phyloP scores from a whole-genome alignment of 108 stramenopile species.

The Craspedostauros australis region DNA sequence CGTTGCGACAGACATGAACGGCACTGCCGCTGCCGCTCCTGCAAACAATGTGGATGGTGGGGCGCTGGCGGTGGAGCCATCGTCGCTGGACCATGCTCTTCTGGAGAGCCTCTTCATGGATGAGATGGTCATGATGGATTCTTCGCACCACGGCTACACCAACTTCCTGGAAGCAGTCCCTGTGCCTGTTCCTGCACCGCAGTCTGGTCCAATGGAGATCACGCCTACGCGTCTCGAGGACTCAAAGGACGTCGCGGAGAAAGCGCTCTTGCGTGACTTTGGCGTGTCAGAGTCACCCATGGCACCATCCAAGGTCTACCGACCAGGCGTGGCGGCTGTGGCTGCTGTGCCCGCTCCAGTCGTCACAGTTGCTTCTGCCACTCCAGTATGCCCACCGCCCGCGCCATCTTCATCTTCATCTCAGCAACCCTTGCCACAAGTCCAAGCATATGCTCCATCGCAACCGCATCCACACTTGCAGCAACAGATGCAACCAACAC shows the following conservation, averaged over 20 bases:
- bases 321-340: background rate
- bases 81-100: slow-evolving; percentile 40
- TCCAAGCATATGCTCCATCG: background rate
- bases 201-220: too few species aligned
- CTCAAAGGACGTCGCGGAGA: slow-evolving; percentile 21
- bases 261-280: slow-evolving; percentile 39
- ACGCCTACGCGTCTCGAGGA: background rate
- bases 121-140: slow-evolving; percentile 55
- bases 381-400: background rate
- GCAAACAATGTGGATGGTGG: background rate
- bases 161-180: slow-evolving; percentile 14
- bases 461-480: too few species aligned
- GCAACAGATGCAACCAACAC: too few species aligned
- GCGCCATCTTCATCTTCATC: background rate
- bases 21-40: too few species aligned
- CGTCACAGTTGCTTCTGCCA: background rate
- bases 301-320: background rate
- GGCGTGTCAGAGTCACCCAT: slow-evolving; percentile 14
- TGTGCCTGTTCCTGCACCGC: too few species aligned
- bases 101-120: slow-evolving; percentile 61
- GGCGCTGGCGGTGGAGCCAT: slow-evolving; percentile 1
- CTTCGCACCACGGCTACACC: background rate
- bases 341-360: background rate
- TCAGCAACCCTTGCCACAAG: background rate
- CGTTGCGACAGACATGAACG: too few species aligned